These are phyloP conservation scores for Voacanga thouarsii DNA, from an alignment of 257 asterid genomes.

Conservation along the genomic window DNA sequence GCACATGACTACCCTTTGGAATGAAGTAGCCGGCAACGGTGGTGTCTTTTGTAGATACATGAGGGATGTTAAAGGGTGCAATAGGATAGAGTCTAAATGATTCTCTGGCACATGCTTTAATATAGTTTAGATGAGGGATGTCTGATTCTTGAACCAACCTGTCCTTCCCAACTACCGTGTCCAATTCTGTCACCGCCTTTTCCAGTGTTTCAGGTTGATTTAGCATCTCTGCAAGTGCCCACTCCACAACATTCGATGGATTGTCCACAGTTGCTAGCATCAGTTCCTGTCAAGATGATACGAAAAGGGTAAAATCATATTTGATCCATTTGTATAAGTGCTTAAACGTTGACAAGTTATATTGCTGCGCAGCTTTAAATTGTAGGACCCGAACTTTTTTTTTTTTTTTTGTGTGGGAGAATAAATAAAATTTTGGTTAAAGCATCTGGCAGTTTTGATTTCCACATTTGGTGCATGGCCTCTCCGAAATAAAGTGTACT, in stretches of 20 bases:
- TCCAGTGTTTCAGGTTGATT: slow-evolving; percentile 6
- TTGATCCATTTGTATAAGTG: too few relatives aligned
- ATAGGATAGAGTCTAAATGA: slow-evolving; percentile 20
- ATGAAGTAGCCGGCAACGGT: slow-evolving; percentile 14
- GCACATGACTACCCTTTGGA: slow-evolving; percentile 1
- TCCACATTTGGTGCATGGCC: too few relatives aligned
- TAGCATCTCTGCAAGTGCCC: slow-evolving; percentile 15
- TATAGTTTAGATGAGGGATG: slow-evolving; percentile 11
- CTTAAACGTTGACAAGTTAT: too few relatives aligned
- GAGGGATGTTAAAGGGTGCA: slow-evolving; percentile 15
- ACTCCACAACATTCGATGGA: slow-evolving; percentile 9
- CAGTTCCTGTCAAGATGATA: not conserved
- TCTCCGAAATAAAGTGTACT: too few relatives aligned
- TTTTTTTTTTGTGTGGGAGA: too few relatives aligned
- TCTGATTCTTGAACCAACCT: slow-evolving; percentile 23
- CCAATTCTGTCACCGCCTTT: slow-evolving; percentile 14
- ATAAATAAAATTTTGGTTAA: too few relatives aligned
- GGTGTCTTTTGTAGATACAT: not conserved
- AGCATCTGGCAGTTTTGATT: too few relatives aligned
- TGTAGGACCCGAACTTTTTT: too few relatives aligned
- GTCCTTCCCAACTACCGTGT: slow-evolving; percentile 9
- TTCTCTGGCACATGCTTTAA: slow-evolving; percentile 19
- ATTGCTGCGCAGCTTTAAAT: too few relatives aligned
- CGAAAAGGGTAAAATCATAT: not conserved
- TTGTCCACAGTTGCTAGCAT: slow-evolving; percentile 3